Evolutionary conservation across 139 green algal species (phyloP).

Genomic region (Chlamydomonas schloesseri): DNA sequence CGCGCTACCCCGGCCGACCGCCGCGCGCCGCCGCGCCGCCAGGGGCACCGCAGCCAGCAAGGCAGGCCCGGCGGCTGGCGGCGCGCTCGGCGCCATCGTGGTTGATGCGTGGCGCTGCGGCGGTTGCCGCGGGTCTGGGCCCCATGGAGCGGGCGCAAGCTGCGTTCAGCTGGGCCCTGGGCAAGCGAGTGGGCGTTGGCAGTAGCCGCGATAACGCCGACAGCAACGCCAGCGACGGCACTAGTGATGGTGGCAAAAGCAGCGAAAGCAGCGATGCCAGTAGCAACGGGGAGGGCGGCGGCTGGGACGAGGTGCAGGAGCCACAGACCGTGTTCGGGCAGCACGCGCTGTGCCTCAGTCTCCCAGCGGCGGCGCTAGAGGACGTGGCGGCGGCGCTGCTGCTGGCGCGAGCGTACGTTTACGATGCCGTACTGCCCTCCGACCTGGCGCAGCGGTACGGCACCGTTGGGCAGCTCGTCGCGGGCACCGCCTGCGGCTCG

Average conservation of each 20-base stretch:
- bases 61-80: too few relatives aligned
- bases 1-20: conserved; percentile 16
- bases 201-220: background rate
- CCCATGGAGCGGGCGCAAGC: too few relatives aligned
- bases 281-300: background rate
- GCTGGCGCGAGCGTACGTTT: conserved; percentile 13
- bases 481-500: background rate
- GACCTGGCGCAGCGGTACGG: background rate
- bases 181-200: too few relatives aligned
- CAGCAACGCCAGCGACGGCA: background rate
- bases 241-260: background rate
- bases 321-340: conserved; percentile 36
- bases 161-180: too few relatives aligned
- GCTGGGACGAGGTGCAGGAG: conserved; percentile 27
- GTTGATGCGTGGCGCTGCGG: too few relatives aligned
- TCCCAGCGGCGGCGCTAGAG: background rate
- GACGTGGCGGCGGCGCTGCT: background rate
- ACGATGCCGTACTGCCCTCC: conserved; percentile 8
- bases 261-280: background rate
- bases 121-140: too few relatives aligned
- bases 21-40: background rate
- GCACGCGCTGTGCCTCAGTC: conserved; percentile 37
- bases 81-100: too few relatives aligned
- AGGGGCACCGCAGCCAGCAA: too few relatives aligned
- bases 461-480: background rate